Conservation (phyloP, 306 rosid genomes). For the Herpetospermum pedunculosum region DNA sequence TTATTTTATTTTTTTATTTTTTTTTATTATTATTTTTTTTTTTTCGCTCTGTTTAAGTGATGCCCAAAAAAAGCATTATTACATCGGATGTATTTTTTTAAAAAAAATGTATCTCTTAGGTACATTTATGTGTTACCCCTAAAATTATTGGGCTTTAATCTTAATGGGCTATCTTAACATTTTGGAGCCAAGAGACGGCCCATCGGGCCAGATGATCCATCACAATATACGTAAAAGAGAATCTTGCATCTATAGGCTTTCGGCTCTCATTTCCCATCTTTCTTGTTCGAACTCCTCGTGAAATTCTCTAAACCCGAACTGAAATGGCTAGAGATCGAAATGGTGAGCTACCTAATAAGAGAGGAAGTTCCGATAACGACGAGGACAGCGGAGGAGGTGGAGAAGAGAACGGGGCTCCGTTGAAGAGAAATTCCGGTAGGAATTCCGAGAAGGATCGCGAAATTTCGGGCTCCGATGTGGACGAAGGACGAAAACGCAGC, state of each 20-base stretch:
- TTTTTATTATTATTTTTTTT: too few species aligned
- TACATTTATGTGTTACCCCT: too few species aligned
- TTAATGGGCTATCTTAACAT: too few species aligned
- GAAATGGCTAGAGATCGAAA: conserved; percentile 42
- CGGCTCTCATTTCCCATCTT: not conserved
- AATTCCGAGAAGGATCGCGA: conserved; percentile 37
- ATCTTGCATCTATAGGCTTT: not conserved
- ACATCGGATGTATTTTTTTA: too few species aligned
- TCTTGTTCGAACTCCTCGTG: not conserved
- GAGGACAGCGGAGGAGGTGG: not conserved
- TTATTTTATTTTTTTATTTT: too few species aligned
- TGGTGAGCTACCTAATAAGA: conserved; percentile 9
- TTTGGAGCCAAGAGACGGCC: too few species aligned
- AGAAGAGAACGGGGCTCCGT: conserved; percentile 22
- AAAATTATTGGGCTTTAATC: too few species aligned
- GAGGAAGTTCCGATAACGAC: conserved; percentile 14
- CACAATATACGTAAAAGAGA: not conserved
- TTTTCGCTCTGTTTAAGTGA: too few species aligned
- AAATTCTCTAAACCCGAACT: not conserved
- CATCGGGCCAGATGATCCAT: not conserved
- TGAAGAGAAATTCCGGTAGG: conserved; percentile 17
- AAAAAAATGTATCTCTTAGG: too few species aligned
- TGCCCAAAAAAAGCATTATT: too few species aligned
- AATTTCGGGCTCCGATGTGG: conserved; percentile 33
- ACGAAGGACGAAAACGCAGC: conserved; percentile 15